These are phyloP conservation scores for Phialophora expanda DNA, from an alignment of 2,329 filamentous ascomycete species.

Conservation along the genomic window DNA sequence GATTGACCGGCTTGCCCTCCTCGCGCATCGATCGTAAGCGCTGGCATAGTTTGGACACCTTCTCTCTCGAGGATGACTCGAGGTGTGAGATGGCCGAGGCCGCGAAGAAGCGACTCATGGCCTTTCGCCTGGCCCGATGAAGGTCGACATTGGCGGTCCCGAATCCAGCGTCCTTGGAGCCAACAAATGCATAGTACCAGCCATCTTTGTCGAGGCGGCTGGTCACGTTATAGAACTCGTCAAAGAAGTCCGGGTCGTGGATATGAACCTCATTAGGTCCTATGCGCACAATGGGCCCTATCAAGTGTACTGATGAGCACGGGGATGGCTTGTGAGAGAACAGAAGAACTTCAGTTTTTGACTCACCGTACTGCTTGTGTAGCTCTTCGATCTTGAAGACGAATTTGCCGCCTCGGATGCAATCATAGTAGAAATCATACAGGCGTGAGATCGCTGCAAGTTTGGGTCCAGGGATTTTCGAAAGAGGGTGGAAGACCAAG, in stretches of 20 bases:
- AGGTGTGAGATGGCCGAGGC: constrained; percentile 32
- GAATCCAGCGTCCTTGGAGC: constrained; percentile 43
- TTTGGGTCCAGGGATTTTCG: constrained; percentile 35
- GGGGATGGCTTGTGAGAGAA: not conserved
- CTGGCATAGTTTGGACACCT: constrained; percentile 33
- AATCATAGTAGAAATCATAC: constrained; percentile 49
- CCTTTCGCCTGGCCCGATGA: constrained; percentile 44
- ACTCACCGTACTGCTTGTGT: constrained; percentile 46
- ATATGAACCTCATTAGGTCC: constrained; percentile 38
- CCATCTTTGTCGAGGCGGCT: constrained; percentile 35
- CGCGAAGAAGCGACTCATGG: constrained; percentile 48
- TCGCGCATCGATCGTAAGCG: constrained; percentile 32
- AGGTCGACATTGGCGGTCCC: constrained; percentile 42
- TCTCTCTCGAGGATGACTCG: constrained; percentile 31
- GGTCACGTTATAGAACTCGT: constrained; percentile 36
- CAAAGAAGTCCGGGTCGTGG: constrained; percentile 38
- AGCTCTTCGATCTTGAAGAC: constrained; percentile 46
- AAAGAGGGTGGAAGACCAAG: constrained; percentile 36
- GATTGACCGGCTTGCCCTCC: constrained; percentile 32
- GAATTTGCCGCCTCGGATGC: constrained; percentile 43
- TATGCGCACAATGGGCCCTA: constrained; percentile 40
- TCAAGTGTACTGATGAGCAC: constrained; percentile 41
- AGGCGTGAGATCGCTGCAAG: constrained; percentile 33
- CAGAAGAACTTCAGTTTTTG: constrained; percentile 15
- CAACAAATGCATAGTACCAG: constrained; percentile 38